These are phyloP conservation scores for Tephrocybe sp. DNA, from an alignment of 768 basidiomycete genomes.

Conservation along the genomic window DNA sequence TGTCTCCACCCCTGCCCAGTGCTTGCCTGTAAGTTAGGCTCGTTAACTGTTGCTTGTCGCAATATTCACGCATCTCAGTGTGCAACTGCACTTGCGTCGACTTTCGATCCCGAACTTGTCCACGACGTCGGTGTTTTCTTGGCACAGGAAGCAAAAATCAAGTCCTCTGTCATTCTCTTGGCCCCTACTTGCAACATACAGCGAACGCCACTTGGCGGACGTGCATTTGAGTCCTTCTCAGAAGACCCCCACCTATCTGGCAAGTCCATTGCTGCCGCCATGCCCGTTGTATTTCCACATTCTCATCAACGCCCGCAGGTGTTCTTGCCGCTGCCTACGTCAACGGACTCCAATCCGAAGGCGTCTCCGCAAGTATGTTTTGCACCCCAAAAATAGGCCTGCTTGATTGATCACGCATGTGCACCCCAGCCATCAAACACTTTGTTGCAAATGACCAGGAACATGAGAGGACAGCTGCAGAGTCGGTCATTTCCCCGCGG, in stretches of 20 bases:
- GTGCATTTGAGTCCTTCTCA: constrained; percentile 71
- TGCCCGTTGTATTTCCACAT: not conserved
- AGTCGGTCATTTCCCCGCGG: constrained; percentile 63
- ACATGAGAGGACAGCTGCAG: constrained; percentile 63
- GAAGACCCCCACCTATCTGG: constrained; percentile 72
- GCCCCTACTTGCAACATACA: constrained; percentile 80
- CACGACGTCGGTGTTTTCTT: constrained; percentile 56
- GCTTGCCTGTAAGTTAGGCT: constrained; percentile 52
- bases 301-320: constrained; percentile 32
- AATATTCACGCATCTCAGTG: constrained; percentile 32
- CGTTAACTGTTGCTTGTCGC: not conserved
- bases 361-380: constrained; percentile 57
- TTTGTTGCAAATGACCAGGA: constrained; percentile 77
- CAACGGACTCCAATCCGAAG: constrained; percentile 64
- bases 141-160: constrained; percentile 64
- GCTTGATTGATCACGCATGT: constrained; percentile 1
- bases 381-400: not conserved
- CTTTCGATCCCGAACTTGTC: constrained; percentile 64
- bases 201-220: constrained; percentile 58
- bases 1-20: constrained; percentile 61
- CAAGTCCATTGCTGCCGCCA: constrained; percentile 18
- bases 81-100: constrained; percentile 68
- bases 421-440: constrained; percentile 62
- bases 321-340: constrained; percentile 66
- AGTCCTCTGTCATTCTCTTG: constrained; percentile 61